phyloP scores from a whole-genome alignment of 805 yeast genomes.

The Ogataea pignaliae region DNA sequence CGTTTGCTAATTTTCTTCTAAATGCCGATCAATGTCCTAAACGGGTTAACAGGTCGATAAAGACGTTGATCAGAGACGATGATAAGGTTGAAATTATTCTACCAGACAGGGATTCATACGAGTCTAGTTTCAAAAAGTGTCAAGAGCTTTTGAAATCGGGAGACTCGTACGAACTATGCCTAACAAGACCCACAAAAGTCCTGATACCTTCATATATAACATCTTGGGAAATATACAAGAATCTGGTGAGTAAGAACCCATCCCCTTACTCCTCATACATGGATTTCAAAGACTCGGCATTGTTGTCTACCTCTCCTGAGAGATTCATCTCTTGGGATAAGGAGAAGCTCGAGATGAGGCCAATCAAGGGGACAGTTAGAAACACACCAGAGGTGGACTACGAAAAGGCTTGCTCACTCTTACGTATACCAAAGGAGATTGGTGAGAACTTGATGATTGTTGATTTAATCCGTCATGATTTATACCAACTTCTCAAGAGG shows the following conservation, averaged over 20 bases:
- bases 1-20: neutral
- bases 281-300: slow-evolving; percentile 56
- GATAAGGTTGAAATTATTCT: slow-evolving; percentile 29
- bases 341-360: slow-evolving; percentile 70
- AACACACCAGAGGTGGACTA: slow-evolving; percentile 51
- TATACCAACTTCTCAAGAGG: slow-evolving; percentile 57
- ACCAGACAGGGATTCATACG: slow-evolving; percentile 55
- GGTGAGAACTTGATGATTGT: slow-evolving; percentile 98
- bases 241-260: slow-evolving; percentile 70
- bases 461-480: slow-evolving; percentile 89
- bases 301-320: slow-evolving; percentile 92
- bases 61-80: neutral
- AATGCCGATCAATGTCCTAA: neutral
- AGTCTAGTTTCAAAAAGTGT: slow-evolving; percentile 52
- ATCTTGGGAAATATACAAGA: slow-evolving; percentile 80
- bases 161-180: slow-evolving; percentile 89
- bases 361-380: slow-evolving; percentile 93
- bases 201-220: slow-evolving; percentile 42
- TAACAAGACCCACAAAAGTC: slow-evolving; percentile 71
- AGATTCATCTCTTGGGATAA: slow-evolving; percentile 79
- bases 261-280: slow-evolving; percentile 88
- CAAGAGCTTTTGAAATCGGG: slow-evolving; percentile 69
- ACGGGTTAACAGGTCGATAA: slow-evolving; percentile 4
- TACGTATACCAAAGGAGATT: slow-evolving; percentile 84
- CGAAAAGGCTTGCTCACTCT: slow-evolving; percentile 56